Percentiles rank a stretch among this genome's conserved stretches.
phyloP scores from a whole-genome alignment of 306 rosid species.

The Pterocarpus santalinus region DNA sequence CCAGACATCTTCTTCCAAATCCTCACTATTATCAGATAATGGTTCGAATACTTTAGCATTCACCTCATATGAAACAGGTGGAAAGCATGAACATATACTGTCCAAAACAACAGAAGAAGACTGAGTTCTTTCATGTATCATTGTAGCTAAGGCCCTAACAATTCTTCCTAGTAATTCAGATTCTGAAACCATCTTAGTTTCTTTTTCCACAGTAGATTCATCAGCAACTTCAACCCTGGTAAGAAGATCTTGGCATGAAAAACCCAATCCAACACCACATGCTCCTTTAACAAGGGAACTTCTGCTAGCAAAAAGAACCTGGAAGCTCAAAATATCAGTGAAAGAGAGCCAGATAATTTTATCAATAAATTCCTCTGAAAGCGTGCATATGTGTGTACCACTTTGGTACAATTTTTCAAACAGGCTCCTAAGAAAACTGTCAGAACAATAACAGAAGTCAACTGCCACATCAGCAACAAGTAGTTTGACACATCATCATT shows the following conservation, averaged over 20 bases:
- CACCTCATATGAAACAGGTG: conserved; percentile 49
- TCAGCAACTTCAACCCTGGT: conserved; percentile 72
- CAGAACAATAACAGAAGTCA: conserved; percentile 9
- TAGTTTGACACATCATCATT: background rate
- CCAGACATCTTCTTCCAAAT: conserved; percentile 89
- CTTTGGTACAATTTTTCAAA: background rate
- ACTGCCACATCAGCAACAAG: conserved; percentile 3
- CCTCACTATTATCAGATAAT: conserved; percentile 56
- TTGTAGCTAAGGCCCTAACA: conserved; percentile 63
- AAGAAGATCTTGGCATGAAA: conserved; percentile 87
- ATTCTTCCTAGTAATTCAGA: conserved; percentile 69
- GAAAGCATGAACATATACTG: conserved; percentile 67
- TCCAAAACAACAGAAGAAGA: conserved; percentile 67
- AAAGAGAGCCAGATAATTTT: conserved; percentile 38
- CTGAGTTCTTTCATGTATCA: conserved; percentile 64
- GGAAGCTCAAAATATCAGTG: conserved; percentile 47
- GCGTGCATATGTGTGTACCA: background rate
- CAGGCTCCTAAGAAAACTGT: background rate
- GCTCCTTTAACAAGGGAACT: conserved; percentile 95
- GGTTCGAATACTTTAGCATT: conserved; percentile 51
- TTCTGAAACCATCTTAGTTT: conserved; percentile 63
- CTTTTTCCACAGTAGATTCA: conserved; percentile 57
- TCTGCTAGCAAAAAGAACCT: conserved; percentile 79
- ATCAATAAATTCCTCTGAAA: conserved; percentile 9
- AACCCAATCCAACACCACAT: conserved; percentile 95